Conservation (phyloP, 1,139 yeast genomes). For the Pichia norvegensis region DNA sequence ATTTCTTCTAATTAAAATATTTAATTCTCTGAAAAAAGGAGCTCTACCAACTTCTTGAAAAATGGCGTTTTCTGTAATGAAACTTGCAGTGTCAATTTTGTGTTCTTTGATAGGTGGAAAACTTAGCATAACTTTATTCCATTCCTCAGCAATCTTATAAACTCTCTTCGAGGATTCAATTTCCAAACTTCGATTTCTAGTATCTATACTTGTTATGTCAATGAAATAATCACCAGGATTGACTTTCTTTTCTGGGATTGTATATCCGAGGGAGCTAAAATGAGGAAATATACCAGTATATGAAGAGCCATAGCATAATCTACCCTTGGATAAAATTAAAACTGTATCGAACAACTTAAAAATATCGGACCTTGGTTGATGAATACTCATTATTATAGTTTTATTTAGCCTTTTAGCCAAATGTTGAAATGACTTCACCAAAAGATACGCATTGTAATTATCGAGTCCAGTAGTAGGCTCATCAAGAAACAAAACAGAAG, state of each 20-base stretch:
- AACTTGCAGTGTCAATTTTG: background rate
- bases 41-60: slow-evolving; percentile 26
- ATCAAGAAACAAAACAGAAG: slow-evolving; percentile 69
- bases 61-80: slow-evolving; percentile 18
- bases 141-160: slow-evolving; percentile 36
- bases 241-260: slow-evolving; percentile 36
- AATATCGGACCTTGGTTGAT: slow-evolving; percentile 80
- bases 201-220: slow-evolving; percentile 64
- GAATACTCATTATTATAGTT: slow-evolving; percentile 68
- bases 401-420: slow-evolving; percentile 51
- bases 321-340: slow-evolving; percentile 59
- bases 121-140: slow-evolving; percentile 35
- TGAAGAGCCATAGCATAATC: slow-evolving; percentile 26
- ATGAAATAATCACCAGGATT: slow-evolving; percentile 63
- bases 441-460: slow-evolving; percentile 62
- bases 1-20: slow-evolving; percentile 49
- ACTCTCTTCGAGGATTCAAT: slow-evolving; percentile 38
- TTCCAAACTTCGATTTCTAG: slow-evolving; percentile 36
- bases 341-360: slow-evolving; percentile 64
- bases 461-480: slow-evolving; percentile 90
- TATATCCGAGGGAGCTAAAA: slow-evolving; percentile 42
- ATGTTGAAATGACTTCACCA: slow-evolving; percentile 56
- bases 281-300: slow-evolving; percentile 28
- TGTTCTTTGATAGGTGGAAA: background rate
- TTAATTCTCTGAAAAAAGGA: slow-evolving; percentile 43